Conservation (phyloP, 2,329 filamentous ascomycete species). For the Hypoxylon sp. region DNA sequence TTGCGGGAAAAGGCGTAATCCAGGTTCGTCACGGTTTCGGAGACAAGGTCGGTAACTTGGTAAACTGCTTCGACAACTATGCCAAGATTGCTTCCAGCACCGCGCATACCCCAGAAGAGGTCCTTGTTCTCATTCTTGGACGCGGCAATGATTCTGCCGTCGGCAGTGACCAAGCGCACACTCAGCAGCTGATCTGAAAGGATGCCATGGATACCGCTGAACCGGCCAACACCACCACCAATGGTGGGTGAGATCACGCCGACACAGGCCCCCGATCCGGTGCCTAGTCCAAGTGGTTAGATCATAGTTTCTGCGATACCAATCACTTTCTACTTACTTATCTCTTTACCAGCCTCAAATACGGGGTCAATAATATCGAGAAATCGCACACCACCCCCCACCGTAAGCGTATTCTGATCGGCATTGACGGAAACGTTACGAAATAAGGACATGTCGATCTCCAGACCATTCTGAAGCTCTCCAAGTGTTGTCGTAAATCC, state of each 20-base stretch:
- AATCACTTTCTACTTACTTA: background rate
- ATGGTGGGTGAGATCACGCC: conserved; percentile 8
- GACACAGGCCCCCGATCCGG: conserved; percentile 12
- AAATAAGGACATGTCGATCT: background rate
- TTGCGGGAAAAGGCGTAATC: conserved; percentile 23
- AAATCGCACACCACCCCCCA: background rate
- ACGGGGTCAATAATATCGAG: background rate
- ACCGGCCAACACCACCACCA: conserved; percentile 13
- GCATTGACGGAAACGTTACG: background rate
- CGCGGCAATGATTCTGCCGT: background rate
- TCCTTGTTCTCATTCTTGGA: conserved; percentile 9
- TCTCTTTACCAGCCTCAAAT: background rate
- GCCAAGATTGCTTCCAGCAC: conserved; percentile 26
- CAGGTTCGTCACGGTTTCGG: background rate
- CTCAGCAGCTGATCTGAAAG: conserved; percentile 9
- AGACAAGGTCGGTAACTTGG: background rate
- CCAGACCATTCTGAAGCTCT: background rate
- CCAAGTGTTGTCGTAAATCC: conserved; percentile 21
- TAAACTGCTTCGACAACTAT: conserved; percentile 20
- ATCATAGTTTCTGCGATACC: background rate
- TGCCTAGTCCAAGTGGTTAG: background rate
- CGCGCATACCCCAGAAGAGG: conserved; percentile 26
- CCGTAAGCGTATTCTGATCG: background rate
- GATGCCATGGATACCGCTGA: conserved; percentile 8
- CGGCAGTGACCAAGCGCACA: conserved; percentile 9